A percentile compares a stretch with the other conserved stretches of the same genome.
phyloP scores from a whole-genome alignment of 768 basidiomycete species.

The Mycena chlorophos region DNA sequence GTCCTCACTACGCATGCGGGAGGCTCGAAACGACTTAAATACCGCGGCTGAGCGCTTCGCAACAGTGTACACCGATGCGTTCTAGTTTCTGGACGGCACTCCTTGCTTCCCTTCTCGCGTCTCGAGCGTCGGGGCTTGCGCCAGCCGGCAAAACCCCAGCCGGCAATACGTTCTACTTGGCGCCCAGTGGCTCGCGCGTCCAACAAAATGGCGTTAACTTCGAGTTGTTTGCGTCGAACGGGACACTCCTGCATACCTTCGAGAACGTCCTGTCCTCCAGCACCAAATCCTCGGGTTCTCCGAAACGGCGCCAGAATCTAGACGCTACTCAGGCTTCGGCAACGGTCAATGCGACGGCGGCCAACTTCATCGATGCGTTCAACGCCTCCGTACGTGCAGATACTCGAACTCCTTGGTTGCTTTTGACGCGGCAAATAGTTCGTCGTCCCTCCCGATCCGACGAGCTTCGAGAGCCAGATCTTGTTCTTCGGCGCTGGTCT shows the following conservation, averaged over 20 bases:
- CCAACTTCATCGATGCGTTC: background rate
- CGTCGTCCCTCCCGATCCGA: background rate
- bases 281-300: no score
- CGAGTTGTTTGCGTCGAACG: background rate
- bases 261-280: no score
- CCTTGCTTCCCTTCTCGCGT: background rate
- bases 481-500: background rate
- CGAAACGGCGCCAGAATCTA: no score
- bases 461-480: background rate
- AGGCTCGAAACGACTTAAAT: no score
- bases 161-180: background rate
- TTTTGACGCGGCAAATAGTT: no score
- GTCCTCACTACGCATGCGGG: no score
- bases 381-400: background rate
- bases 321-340: no score
- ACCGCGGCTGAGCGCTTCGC: no score
- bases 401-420: no score
- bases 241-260: background rate
- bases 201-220: background rate
- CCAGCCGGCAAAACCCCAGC: background rate
- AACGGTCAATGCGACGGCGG: background rate
- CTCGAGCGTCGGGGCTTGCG: background rate
- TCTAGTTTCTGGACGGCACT: no score
- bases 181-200: background rate
- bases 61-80: no score